Evolutionary conservation across 352 stramenopile species (phyloP), one percentile per base, ranked within the genome.

Genomic region (Phytophthora palmivora): DNA sequence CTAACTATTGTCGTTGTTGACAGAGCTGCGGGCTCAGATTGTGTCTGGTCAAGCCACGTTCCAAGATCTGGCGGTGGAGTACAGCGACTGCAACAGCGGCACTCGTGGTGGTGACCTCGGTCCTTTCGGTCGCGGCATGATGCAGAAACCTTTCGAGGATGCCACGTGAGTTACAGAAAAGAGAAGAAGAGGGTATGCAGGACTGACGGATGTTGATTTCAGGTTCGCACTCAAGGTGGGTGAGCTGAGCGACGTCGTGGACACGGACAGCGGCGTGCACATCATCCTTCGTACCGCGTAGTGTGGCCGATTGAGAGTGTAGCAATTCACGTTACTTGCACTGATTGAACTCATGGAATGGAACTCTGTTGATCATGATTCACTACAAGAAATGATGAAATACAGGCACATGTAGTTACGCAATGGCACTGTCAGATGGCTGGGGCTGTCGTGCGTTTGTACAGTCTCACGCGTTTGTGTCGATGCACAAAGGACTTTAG

Each of bases 181-280:
- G 30, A 34, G 30, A 34, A 34, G 30, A 7, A 12, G 10, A 34
- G n/a, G n/a, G n/a, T n/a, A 34, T 34, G 30, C 7, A 10, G 5
- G 10, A 34, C 36, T 37, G 5, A 24, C 24, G 15, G 30, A 42
- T 55, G 10, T 34, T 57, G n/a, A 15, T n/a, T n/a, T n/a, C 56
- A 91, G 82, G 41, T 98, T 98, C 67, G 80, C 63, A 11, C 82
- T 99, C 18, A 63, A 91, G 47, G 86, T 98, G 19, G 95, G 94
- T 37, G 85, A 99, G 70, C 88, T 99, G 65, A 98, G 87, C 50
- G 88, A 79, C 45, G 94, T 99, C 63, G 91, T 99, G 18, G 94
- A 97, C 58, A 98, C 95, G 46, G 96, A 98, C 73, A 98, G 85
- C 52, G 97, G 97, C 45, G 95, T 98, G 60, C 96, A 99, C 86